Percentiles rank a stretch among this genome's conserved stretches.
phyloP scores from a whole-genome alignment of 495 filamentous ascomycete species.

The Neurospora hispaniola region DNA sequence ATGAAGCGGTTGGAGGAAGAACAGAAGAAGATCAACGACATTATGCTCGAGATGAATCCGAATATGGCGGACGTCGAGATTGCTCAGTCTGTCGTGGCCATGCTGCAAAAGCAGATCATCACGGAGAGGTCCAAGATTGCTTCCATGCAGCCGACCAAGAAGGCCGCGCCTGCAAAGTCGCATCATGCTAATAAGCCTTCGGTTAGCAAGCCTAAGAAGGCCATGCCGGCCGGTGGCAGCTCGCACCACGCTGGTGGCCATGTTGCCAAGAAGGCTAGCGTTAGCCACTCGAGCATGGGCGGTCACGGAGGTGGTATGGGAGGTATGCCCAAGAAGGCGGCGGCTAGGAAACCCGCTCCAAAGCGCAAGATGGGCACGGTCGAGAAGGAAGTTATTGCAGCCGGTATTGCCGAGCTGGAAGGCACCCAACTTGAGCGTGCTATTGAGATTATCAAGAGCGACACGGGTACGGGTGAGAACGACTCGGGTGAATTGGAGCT shows the following conservation, averaged over 20 bases:
- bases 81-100: conserved; percentile 34
- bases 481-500: conserved; percentile 82
- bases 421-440: conserved; percentile 64
- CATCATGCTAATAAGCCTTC: conserved; percentile 21
- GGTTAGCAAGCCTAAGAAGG: conserved; percentile 27
- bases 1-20: conserved; percentile 38
- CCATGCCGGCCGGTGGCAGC: conserved; percentile 10
- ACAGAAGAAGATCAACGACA: conserved; percentile 52
- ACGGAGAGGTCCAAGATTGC: conserved; percentile 37
- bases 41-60: conserved; percentile 59
- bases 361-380: conserved; percentile 54
- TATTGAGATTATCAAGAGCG: conserved; percentile 81
- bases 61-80: conserved; percentile 51
- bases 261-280: conserved; percentile 21
- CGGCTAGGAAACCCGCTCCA: conserved; percentile 29
- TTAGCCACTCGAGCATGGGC: conserved; percentile 6
- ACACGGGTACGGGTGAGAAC: conserved; percentile 67
- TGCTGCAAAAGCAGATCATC: conserved; percentile 38
- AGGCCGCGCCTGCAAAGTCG: conserved; percentile 20
- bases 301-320: conserved; percentile 18
- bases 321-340: conserved; percentile 33
- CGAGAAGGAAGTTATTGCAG: conserved; percentile 81
- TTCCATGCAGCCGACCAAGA: conserved; percentile 24
- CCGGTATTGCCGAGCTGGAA: conserved; percentile 63
- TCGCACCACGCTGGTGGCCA: conserved; percentile 13